Percentiles rank a stretch among this genome's conserved stretches.
phyloP scores from a whole-genome alignment of 2,329 filamentous ascomycete species.

The Diaporthe sp. region DNA sequence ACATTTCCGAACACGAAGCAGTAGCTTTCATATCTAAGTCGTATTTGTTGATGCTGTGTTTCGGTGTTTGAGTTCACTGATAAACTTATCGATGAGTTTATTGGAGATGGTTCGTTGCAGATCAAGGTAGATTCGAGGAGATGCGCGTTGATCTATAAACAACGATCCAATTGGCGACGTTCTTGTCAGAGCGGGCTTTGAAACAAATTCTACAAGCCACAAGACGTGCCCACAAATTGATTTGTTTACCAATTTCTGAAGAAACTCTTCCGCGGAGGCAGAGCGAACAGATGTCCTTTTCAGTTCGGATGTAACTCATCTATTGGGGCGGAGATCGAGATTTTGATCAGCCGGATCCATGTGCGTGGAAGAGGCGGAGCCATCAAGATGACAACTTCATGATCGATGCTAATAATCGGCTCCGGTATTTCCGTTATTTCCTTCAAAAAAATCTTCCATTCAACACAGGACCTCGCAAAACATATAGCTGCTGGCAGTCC shows the following conservation, averaged over 20 bases:
- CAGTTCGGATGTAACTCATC: neutral
- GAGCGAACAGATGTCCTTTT: neutral
- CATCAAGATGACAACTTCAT: neutral
- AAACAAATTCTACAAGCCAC: neutral
- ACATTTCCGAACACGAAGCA: neutral
- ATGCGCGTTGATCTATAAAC: neutral
- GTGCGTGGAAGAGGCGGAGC: neutral
- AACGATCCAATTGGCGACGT: neutral
- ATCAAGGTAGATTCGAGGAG: neutral
- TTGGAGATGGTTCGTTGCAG: neutral
- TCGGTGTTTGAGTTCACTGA: neutral
- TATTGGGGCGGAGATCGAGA: neutral
- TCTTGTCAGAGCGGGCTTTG: neutral
- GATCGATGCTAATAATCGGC: neutral
- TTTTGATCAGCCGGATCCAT: too few relatives aligned
- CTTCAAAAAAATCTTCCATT: neutral
- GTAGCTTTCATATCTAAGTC: neutral
- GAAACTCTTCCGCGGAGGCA: neutral
- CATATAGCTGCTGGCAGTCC: neutral
- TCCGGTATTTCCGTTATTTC: neutral
- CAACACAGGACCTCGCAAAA: neutral
- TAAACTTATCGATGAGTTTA: neutral
- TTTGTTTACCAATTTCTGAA: accelerated
- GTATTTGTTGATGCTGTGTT: neutral
- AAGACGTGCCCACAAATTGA: neutral